phyloP scores from a whole-genome alignment of 768 basidiomycete genomes.

The Auricularia auricula-judae region DNA sequence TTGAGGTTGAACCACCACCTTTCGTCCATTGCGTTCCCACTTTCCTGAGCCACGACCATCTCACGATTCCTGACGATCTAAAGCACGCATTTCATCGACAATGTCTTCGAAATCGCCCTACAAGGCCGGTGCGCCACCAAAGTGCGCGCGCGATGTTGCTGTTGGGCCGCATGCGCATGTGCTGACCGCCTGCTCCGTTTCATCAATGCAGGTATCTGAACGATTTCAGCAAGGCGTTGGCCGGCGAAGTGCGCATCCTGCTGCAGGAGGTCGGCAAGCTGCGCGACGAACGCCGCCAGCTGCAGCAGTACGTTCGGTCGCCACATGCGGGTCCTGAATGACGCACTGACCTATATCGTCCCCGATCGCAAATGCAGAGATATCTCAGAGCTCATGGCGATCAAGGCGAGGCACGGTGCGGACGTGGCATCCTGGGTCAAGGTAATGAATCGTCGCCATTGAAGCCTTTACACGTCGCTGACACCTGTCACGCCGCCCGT shows the following conservation, averaged over 20 bases:
- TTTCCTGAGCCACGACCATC: not conserved
- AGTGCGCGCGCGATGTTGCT: not conserved
- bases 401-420: slow-evolving; percentile 13
- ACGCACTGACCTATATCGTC: not conserved
- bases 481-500: not conserved
- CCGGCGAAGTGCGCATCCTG: slow-evolving; percentile 49
- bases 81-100: not conserved
- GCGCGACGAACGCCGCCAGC: slow-evolving; percentile 43
- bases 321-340: not conserved
- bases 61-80: not conserved
- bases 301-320: slow-evolving; percentile 34
- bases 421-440: slow-evolving; percentile 10
- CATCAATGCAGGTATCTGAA: slow-evolving; percentile 34
- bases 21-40: not conserved
- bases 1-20: not conserved
- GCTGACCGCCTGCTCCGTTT: not conserved
- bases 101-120: not conserved
- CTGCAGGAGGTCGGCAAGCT: slow-evolving; percentile 51
- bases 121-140: not conserved
- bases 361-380: slow-evolving; percentile 1
- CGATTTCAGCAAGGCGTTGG: slow-evolving; percentile 53
- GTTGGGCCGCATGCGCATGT: not conserved
- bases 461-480: slow-evolving; percentile 1
- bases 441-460: slow-evolving; percentile 1
- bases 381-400: slow-evolving; percentile 11